Base-by-base conservation (phyloP, 345 rosid species). In the Balakata baccata region DNA sequence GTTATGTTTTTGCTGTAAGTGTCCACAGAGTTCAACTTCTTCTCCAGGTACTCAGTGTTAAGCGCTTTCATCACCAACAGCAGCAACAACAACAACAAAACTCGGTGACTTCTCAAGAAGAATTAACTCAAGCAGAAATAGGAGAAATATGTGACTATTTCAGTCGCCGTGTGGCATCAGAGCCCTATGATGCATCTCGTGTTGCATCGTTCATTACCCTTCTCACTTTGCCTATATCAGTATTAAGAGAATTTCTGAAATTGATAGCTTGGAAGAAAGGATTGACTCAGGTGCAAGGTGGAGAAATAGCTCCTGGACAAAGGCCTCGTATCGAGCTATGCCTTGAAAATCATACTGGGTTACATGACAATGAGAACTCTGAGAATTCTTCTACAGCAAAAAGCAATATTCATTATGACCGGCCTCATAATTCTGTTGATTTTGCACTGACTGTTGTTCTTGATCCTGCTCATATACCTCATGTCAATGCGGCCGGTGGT, bases 11-110 rank as follows among this genome's bases (percentile, higher is more conserved):
- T 83, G 96, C 98, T 0, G 98, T 96, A 57, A 93, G 98, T 46
- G 97, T 96, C 68, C 98, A 96, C 83, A 82, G 99, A 85, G 98
- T 91, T 80, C 99, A 96, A 75, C 99, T 96, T 78, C 97, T 96
- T 76, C 97, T 96, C 65, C 99, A 96, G 80, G 97, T 96, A 77
- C 92, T 91, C 64, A 96, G 99, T 71, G 97, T 91, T 68, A 93
- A 88, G 81, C 93, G 98, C 73, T 90, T 90, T 83, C 97, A 96
- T 78, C 96, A 94, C 45, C 93, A 89, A 75, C 98, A 92, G 54
- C 94, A 90, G 82, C 96, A 84, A 11, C 98, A 88, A 58, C 98
- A 91, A 77, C 93, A 87, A 64, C 95, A 88, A 58, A 86, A 88
- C 77, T 66, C 90, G 23, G 80, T 79, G n/a, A 66, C 85, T 77